Percentiles rank a stretch among this genome's conserved stretches.
phyloP scores from a whole-genome alignment of 352 stramenopile species.

The Globisporangium ultimum region DNA sequence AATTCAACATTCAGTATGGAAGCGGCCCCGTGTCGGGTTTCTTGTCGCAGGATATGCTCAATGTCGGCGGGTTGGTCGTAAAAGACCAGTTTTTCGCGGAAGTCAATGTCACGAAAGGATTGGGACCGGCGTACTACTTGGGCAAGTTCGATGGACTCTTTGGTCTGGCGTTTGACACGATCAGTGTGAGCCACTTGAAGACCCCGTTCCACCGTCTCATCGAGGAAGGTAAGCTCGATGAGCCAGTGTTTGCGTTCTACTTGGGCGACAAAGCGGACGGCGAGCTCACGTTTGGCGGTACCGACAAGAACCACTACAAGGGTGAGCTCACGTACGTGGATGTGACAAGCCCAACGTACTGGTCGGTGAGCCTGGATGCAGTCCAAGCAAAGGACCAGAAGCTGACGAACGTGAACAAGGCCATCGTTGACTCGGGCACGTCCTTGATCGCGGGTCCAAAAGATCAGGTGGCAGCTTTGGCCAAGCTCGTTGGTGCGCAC shows the following conservation, averaged over 20 bases:
- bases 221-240: conserved; percentile 79
- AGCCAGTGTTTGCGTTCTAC: conserved; percentile 96
- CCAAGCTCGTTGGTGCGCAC: conserved; percentile 82
- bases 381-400: conserved; percentile 58
- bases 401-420: conserved; percentile 53
- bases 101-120: conserved; percentile 93
- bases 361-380: conserved; percentile 71
- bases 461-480: conserved; percentile 85
- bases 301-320: conserved; percentile 90
- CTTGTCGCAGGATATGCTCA: conserved; percentile 86
- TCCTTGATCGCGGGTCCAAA: conserved; percentile 94
- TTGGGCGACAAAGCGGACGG: conserved; percentile 86
- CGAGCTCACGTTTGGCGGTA: conserved; percentile 76
- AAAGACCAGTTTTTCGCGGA: conserved; percentile 93
- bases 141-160: conserved; percentile 99
- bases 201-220: conserved; percentile 95
- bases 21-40: conserved; percentile 90
- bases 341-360: conserved; percentile 67
- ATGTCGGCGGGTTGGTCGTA: conserved; percentile 61
- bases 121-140: conserved; percentile 93
- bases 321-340: conserved; percentile 92
- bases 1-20: conserved; percentile 96
- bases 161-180: conserved; percentile 93
- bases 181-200: conserved; percentile 90
- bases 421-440: conserved; percentile 96